Base-by-base conservation (phyloP, 2,329 filamentous ascomycete genomes). In the Pseudopithomyces maydicus region DNA sequence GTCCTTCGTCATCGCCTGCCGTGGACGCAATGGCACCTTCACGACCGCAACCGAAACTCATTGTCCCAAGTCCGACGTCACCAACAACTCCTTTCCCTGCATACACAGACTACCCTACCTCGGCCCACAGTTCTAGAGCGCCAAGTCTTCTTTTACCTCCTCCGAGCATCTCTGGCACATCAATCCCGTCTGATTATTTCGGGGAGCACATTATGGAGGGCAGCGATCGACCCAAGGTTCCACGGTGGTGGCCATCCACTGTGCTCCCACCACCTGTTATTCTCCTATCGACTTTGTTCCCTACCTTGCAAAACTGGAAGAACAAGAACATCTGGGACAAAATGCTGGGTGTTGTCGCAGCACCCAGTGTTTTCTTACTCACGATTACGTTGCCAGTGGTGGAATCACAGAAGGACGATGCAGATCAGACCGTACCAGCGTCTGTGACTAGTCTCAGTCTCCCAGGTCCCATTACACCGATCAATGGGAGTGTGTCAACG, bases 321-420 rank as follows among this genome's bases (percentile, higher is more conserved):
- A 85, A 90, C 26, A 98, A 97, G 76, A 87, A 81, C n/a, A 75
- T 89, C n/a, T 92, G 88, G 87, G 93, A 94, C 67, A 92, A 90
- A 69, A 78, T 92, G 43, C 79, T 97, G 46, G 94, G 92, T 41
- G 68, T 95, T 11, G 83, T 96, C 36, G 93, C 93, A 7, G 88
- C 92, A n/a, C 91, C 93, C 1, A 96, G 90, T 66, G 92, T 99
- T 36, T 91, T 99, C 60, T 78, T 98, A 2, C 82, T 99, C 3
- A 94, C 94, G 0, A 87, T 95, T 45, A 99, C 95, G 0, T 77
- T 99, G 4, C 95, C 96, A 0, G 92, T 99, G 0, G 91, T 97
- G 6, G 94, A 98, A 67, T 85, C 85, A 1, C 82, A 85, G 19
- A 81, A 77, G 35, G 72, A 83, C 7, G 84, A 86, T 12, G 77